Percentiles rank a stretch among this genome's conserved stretches.
phyloP scores from a whole-genome alignment of 2,329 filamentous ascomycete genomes.

The Ophiostoma sp. region DNA sequence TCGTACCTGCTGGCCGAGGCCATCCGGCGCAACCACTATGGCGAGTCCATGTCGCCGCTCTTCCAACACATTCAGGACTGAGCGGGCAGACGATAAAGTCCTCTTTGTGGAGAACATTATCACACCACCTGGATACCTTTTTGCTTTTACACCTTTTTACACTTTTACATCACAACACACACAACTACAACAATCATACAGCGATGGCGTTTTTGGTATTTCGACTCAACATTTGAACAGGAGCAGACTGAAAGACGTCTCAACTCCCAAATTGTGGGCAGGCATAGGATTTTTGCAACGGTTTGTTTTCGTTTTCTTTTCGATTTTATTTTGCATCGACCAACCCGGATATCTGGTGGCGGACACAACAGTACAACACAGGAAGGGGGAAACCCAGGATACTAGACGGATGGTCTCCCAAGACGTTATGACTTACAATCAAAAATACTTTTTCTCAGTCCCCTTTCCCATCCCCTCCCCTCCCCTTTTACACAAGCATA shows the following conservation, averaged over 20 bases:
- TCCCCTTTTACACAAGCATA: background rate
- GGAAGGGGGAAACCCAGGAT: background rate
- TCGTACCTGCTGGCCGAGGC: conserved; percentile 87
- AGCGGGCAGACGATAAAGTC: background rate
- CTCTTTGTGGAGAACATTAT: background rate
- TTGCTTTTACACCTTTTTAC: background rate
- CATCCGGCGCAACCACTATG: conserved; percentile 94
- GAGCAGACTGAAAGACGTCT: background rate
- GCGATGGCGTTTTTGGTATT: conserved; percentile 10
- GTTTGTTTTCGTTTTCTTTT: conserved; percentile 16
- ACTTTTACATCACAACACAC: background rate
- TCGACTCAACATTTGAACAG: background rate
- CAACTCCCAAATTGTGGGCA: background rate
- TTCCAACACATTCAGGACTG: conserved; percentile 67
- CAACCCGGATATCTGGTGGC: conserved; percentile 2
- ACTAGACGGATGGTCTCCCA: conserved; percentile 11
- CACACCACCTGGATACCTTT: background rate
- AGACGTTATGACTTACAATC: conserved; percentile 18
- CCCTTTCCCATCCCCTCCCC: background rate
- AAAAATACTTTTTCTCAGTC: conserved; percentile 19
- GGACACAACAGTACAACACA: background rate
- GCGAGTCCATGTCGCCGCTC: conserved; percentile 73
- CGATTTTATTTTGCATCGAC: background rate
- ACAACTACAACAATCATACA: conserved; percentile 18
- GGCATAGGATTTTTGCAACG: conserved; percentile 9